Evolutionary conservation across 306 rosid genomes (phyloP).

Genomic region (Cyclanthera cordifolia): DNA sequence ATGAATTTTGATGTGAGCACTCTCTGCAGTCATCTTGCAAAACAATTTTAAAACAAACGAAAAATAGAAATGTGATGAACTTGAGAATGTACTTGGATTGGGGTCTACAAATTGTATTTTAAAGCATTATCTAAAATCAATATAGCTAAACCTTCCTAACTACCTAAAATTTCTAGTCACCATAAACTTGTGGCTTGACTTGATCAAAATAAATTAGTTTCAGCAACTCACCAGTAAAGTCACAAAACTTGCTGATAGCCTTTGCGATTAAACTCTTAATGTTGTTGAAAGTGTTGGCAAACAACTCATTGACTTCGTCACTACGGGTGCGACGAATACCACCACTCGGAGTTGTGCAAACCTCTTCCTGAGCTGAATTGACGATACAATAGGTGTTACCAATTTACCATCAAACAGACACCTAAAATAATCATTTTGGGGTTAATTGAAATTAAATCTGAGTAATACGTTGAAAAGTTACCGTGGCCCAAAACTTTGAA

Average conservation of each 20-base stretch:
- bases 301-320: constrained; percentile 41
- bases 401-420: neutral
- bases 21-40: neutral
- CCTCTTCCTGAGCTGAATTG: constrained; percentile 23
- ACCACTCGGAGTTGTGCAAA: neutral
- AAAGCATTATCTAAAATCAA: neutral
- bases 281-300: constrained; percentile 35
- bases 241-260: constrained; percentile 33
- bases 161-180: neutral
- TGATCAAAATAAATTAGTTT: neutral
- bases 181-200: neutral
- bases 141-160: neutral
- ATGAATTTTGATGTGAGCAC: neutral
- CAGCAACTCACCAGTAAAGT: constrained; percentile 28
- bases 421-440: neutral
- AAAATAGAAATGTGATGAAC: neutral
- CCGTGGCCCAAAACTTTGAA: neutral
- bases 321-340: constrained; percentile 8
- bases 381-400: constrained; percentile 10
- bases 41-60: neutral
- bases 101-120: neutral
- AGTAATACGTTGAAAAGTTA: neutral
- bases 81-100: neutral
- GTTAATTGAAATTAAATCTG: neutral
- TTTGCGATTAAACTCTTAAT: constrained; percentile 26